Evolutionary conservation across 306 rosid genomes (phyloP), one percentile per base, ranked within the genome.

Genomic region (Lagenaria siceraria): DNA sequence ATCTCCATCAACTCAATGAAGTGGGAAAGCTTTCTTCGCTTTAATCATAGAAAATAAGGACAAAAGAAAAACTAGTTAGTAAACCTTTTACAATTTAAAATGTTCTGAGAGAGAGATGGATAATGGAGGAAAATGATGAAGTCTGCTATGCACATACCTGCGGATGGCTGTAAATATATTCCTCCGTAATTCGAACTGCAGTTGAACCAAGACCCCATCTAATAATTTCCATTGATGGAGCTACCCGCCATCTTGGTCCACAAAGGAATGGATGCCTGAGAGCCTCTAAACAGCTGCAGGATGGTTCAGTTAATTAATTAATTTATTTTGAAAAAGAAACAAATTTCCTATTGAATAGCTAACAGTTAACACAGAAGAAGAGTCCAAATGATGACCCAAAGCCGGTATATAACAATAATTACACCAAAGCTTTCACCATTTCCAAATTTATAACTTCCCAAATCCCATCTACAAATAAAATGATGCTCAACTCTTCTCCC

Each of bases 151-250:
- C 76, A 18, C 72, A 68, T 90, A 95, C 98, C 97, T 95, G 97
- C 83, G 96, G 89, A 79, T n/a, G 88, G 75, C 93, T 86, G 79
- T 95, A 95, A 55, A 95, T 95, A 82, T 95, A 95, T 79, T 95
- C 97, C 86, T 92, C 98, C 7, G 91, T 87, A 79, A 95, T 95
- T 74, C 97, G 89, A 70, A 88, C 85, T 43, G 90, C 93, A 74
- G 98, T 95, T 76, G 96, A 92, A 58, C 98, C 98, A 31, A 95
- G 93, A 81, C 98, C 95, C 98, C 98, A 95, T 88, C 98, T 87
- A 78, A 95, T 88, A 53, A 92, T 81, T 74, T 90, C 96, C 89
- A 90, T 81, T 54, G 98, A 95, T 61, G 93, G 96, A 64, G 91
- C 88, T 64, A 95, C 87, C 82, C 97, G 92, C 98, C 98, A 95